Base-by-base conservation (phyloP, 108 stramenopile species). In the Licmophora abbreviata region DNA sequence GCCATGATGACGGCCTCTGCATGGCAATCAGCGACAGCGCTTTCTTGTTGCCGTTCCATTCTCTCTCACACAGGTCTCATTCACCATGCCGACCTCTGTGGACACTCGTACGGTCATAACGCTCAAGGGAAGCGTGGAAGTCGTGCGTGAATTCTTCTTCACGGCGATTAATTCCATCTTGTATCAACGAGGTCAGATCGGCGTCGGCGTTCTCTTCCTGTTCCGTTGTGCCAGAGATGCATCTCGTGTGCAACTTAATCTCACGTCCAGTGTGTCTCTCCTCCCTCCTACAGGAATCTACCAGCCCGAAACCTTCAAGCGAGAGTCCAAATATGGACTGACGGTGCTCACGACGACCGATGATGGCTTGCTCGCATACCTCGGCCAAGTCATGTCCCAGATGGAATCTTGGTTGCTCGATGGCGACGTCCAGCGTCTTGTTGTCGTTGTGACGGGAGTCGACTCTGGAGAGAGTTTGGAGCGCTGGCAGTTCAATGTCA, bases 81-180 rank as follows among this genome's bases (percentile, higher is more conserved):
- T 2, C 28, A 35, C 52, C 51, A 65, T 56, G 56, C 25, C 40
- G 10, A 68, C 51, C 33, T 25, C 68, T 23, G 11, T 30, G 18
- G 15, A 11, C 20, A 42, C 38, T 18, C 29, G 73, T 56, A 93
- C 77, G 23, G 83, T 93, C 15, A 97, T 99, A 59, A 97, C 95
- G 10, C 70, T 99, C 23, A 90, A 88, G 46, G 98, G 98, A 32
- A 93, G 90, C 44, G 94, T 95, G 6, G 94, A 90, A 41, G 91
- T 97, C 23, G 96, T 99, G 44, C 83, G 90, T 1, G 96, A 97
- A 59, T 99, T 99, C 68, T 99, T 99, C 72, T 92, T 94, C 64
- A 93, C 81, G 53, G 82, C 90, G n/a, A 96, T 99, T 63, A 99
- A 97, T 77, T 93, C 84, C 44, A 97, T 99, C 61, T 75, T 99